Conservation (phyloP, 1,139 yeast species). For the Pichia sp. region DNA sequence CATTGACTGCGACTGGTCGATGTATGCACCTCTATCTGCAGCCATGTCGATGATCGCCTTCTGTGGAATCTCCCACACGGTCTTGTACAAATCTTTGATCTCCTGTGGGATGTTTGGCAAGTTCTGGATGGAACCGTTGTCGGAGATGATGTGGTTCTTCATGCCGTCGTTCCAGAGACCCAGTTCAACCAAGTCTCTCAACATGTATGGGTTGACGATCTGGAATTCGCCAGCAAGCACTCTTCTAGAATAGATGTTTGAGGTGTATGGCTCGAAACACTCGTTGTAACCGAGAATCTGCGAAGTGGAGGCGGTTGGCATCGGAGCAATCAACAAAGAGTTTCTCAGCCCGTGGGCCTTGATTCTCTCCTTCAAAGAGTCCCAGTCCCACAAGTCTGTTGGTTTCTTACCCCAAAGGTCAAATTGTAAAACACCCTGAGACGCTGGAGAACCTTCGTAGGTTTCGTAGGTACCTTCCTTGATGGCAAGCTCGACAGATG, state of each 20-base stretch:
- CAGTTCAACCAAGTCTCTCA: conserved; percentile 51
- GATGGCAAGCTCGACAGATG: conserved; percentile 51
- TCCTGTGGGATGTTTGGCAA: conserved; percentile 50
- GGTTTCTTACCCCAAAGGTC: conserved; percentile 60
- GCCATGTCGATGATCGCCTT: conserved; percentile 56
- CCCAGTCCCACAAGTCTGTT: conserved; percentile 57
- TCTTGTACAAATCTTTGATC: conserved; percentile 49
- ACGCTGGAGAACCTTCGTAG: conserved; percentile 56
- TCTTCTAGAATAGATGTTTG: conserved; percentile 57
- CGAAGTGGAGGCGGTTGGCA: conserved; percentile 65
- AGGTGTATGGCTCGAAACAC: conserved; percentile 61
- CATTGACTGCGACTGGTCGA: conserved; percentile 60
- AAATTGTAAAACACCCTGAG: conserved; percentile 52
- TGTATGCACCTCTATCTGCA: conserved; percentile 56
- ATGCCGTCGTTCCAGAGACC: conserved; percentile 53
- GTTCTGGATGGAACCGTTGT: conserved; percentile 54
- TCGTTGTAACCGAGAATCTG: conserved; percentile 60
- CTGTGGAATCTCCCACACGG: conserved; percentile 62
- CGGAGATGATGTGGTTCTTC: conserved; percentile 49
- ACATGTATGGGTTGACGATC: conserved; percentile 53
- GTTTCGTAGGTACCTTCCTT: conserved; percentile 46
- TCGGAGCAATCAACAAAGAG: conserved; percentile 59
- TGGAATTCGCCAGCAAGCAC: conserved; percentile 61
- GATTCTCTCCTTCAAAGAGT: conserved; percentile 42
- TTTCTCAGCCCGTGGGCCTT: conserved; percentile 50